phyloP scores from a whole-genome alignment of 1,284 basidiomycete species.

The Ceratobasidium sp. region DNA sequence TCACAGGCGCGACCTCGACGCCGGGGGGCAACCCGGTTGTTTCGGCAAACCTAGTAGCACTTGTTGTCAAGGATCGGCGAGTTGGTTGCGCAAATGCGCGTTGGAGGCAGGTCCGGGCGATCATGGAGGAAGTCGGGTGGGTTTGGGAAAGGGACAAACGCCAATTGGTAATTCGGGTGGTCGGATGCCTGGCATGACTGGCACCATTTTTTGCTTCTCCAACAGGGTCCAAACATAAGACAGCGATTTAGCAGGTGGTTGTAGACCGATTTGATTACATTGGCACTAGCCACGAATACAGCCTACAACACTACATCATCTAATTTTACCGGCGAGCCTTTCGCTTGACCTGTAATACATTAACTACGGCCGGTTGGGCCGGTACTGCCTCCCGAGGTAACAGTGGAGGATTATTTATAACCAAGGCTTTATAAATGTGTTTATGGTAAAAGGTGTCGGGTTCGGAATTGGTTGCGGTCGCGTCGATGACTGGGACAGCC shows the following conservation, averaged over 20 bases:
- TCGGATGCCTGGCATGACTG: conserved; percentile 4
- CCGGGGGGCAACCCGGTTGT: conserved; percentile 26
- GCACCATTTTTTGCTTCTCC: conserved; percentile 31
- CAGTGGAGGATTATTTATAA: conserved; percentile 21
- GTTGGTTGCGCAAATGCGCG: conserved; percentile 1
- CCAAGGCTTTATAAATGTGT: neutral
- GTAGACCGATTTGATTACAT: neutral
- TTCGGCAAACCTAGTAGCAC: conserved; percentile 6
- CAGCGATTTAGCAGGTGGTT: neutral
- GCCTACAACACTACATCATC: neutral
- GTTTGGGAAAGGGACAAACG: conserved; percentile 1
- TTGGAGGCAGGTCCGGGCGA: conserved; percentile 22
- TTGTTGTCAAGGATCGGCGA: conserved; percentile 8
- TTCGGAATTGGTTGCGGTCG: neutral
- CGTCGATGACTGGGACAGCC: neutral
- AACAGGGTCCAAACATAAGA: conserved; percentile 21
- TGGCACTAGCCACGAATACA: neutral
- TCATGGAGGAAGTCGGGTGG: conserved; percentile 20
- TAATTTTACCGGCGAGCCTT: conserved; percentile 14
- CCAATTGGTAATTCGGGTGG: neutral
- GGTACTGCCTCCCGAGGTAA: conserved; percentile 10
- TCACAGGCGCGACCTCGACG: conserved; percentile 39
- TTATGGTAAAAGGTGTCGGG: conserved; percentile 15
- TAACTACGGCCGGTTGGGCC: conserved; percentile 3
- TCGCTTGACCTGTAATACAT: conserved; percentile 27